phyloP scores from a whole-genome alignment of 2,329 filamentous ascomycete species.

The Lachnellula hyalina region DNA sequence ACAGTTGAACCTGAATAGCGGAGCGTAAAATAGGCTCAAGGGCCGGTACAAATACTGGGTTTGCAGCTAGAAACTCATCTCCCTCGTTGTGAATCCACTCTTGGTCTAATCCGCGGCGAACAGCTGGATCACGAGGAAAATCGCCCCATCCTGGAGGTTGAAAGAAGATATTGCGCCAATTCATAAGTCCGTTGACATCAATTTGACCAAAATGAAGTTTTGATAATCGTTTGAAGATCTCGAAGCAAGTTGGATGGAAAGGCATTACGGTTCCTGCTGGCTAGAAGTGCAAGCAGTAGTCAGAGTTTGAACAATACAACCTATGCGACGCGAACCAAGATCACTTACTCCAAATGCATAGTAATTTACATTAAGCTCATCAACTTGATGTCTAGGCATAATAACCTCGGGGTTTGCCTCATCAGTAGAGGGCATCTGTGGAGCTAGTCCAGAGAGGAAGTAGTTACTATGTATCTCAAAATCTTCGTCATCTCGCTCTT shows the following conservation, averaged over 20 bases:
- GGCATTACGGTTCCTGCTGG: slow-evolving; percentile 6
- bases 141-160: not conserved
- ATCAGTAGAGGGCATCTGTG: not conserved
- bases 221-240: slow-evolving; percentile 8
- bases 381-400: not conserved
- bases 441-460: slow-evolving; percentile 1
- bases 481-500: not conserved
- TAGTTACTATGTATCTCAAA: slow-evolving; percentile 1
- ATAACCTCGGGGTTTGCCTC: not conserved
- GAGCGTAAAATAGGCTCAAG: slow-evolving; percentile 10
- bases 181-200: slow-evolving; percentile 8
- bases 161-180: not conserved
- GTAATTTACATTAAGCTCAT: not conserved
- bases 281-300: not conserved
- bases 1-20: not conserved
- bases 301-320: not conserved
- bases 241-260: slow-evolving; percentile 15
- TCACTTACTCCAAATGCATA: slow-evolving; percentile 1
- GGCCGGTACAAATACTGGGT: slow-evolving; percentile 20
- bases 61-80: slow-evolving; percentile 19
- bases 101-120: not conserved
- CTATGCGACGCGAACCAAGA: not conserved
- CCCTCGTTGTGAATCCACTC: slow-evolving; percentile 4
- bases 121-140: not conserved
- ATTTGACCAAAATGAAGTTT: not conserved